Conservation (phyloP, 441 rosid species). For the Euphorbia schlechtendalii region DNA sequence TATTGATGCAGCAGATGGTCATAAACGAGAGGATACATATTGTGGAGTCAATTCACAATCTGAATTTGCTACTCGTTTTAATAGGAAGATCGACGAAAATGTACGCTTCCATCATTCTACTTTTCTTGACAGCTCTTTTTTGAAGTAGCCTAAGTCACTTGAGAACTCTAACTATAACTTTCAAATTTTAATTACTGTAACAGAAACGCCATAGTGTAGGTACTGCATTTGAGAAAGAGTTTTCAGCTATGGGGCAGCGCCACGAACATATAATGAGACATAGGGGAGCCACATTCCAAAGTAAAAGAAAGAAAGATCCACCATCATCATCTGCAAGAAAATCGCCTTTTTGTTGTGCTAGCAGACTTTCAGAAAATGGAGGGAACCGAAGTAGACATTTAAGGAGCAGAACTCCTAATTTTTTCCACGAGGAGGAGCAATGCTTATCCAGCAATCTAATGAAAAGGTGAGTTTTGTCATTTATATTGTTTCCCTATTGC, state of each 20-base stretch:
- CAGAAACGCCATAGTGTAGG: constrained; percentile 41
- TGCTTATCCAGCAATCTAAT: constrained; percentile 13
- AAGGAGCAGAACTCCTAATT: constrained; percentile 29
- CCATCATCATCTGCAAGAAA: constrained; percentile 26
- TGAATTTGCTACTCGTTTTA: constrained; percentile 39
- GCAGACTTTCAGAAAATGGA: constrained; percentile 24
- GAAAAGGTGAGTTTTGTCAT: constrained; percentile 36
- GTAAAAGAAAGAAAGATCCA: constrained; percentile 20
- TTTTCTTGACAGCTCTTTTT: constrained; percentile 10
- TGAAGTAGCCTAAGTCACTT: constrained; percentile 14
- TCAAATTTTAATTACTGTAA: constrained; percentile 23
- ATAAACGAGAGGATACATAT: constrained; percentile 28
- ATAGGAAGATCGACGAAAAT: constrained; percentile 38
- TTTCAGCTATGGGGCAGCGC: constrained; percentile 33
- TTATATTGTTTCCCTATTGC: constrained; percentile 3
- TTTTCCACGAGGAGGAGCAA: constrained; percentile 21
- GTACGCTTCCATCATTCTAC: constrained; percentile 33
- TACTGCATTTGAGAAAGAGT: constrained; percentile 36
- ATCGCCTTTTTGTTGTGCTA: constrained; percentile 23
- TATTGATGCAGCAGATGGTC: constrained; percentile 40
- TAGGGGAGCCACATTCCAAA: constrained; percentile 26
- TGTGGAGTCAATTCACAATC: constrained; percentile 34
- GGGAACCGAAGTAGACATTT: constrained; percentile 17
- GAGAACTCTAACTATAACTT: constrained; percentile 12
- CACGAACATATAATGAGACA: constrained; percentile 23